Evolutionary conservation across 495 filamentous ascomycete genomes (phyloP), one percentile per base, ranked within the genome.

Genomic region (Aspergillus olivimuriae): DNA sequence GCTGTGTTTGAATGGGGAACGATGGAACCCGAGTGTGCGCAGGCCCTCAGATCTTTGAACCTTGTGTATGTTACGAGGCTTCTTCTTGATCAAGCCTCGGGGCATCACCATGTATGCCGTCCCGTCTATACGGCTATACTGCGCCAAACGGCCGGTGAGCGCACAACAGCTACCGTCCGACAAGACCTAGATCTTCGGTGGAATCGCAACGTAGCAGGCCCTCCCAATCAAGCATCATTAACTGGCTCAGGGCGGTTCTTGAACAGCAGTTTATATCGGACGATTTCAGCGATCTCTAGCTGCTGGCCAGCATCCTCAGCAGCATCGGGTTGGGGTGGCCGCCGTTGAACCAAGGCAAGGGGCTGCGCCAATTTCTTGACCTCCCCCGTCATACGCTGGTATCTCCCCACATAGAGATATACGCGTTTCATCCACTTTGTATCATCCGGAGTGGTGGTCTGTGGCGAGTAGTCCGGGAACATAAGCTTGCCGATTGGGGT

Each of bases 231-330:
- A 33, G 46, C 39, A 48, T 66, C 53, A 40, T 58, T 70, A 26
- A 96, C 94, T 43, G 92, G 92, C 65, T 98, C 92, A 24, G 92
- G 92, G 39, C 92, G 72, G 55, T 69, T 72, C 45, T 84, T 84
- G 67, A 98, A 98, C 12, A 96, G 63, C 41, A 98, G 61, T 70
- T 96, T 97, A 55, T 80, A 91, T 62, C 80, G 83, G 36, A 98
- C 76, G 48, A 98, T 78, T 61, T 97, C 90, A 46, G 87, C 78
- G 51, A 98, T 78, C 57, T 83, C 80, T 47, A 84, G 43, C 45
- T 83, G 76, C 32, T 80, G 73, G 4, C 19, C 35, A 12, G 38
- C 58, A 12, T 36, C 51, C 1, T 49, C 33, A 28, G 44, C 31
- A 5, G 35, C 37, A 19, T 43, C 45, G 26, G 43, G 44, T 48